Evolutionary conservation across 306 rosid species (phyloP), one percentile per base, ranked within the genome.

Genomic region (cucumber (Cucumis sativus)): DNA sequence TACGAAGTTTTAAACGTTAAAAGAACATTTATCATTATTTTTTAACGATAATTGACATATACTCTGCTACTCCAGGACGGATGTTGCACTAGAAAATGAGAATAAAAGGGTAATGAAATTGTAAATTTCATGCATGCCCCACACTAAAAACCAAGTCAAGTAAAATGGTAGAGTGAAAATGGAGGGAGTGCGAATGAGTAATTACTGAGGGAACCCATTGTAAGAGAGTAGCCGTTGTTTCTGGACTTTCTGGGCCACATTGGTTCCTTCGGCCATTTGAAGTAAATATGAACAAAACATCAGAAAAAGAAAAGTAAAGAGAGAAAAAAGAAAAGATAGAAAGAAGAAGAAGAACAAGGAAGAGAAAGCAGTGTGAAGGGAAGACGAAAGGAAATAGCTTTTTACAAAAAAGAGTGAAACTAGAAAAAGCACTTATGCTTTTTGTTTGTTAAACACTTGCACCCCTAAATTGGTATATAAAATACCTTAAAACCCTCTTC

Each of bases 401-500:
- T 65, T 78, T 76, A 81, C 55, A 83, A 84, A 76, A 78, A 80
- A 67, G 83, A 10, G 37, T 35, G 83, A 75, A 86, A 85, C 79
- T 55, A 37, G 70, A 84, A 69, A 90, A 90, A 82, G 88, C 79
- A 81, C 84, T 39, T 84, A 54, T 91, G 85, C 95, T 87, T 88
- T 84, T 79, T 81, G 84, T 80, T 85, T 87, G 78, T 20, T 37
- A 56, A 11, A 67, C 56, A 43, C 35, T 20, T 41, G 17, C 86
- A 78, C 88, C 85, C 83, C 83, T 28, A 69, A 88, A 80, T 82
- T 87, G 80, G 90, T 84, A 84, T 80, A 74, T 77, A 79, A 82
- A 85, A 81, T 18, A 18, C 20, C 47, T 88, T 84, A 51, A 52
- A 83, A 47, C 20, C 88, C 78, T 79, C 84, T 69, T 90, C 83